A percentile compares a stretch with the other conserved stretches of the same genome.
phyloP scores from a whole-genome alignment of 2,329 filamentous ascomycete genomes.

The Ophiostoma quercus region DNA sequence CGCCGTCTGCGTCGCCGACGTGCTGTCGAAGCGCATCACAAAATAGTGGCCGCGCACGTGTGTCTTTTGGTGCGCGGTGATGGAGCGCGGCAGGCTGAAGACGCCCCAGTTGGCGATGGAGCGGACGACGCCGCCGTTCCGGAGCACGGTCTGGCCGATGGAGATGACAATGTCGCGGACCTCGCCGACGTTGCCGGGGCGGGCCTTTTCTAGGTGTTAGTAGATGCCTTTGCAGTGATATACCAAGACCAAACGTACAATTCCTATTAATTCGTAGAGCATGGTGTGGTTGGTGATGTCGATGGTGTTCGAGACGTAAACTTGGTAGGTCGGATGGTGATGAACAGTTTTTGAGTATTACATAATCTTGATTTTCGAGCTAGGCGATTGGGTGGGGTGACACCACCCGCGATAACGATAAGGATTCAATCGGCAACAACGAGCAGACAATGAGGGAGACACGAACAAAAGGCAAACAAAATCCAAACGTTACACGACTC shows the following conservation, averaged over 20 bases:
- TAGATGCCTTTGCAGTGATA: too few species aligned
- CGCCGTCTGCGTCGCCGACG: slow-evolving; percentile 64
- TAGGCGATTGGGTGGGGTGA: background rate
- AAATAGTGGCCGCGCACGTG: slow-evolving; percentile 93
- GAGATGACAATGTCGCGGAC: slow-evolving; percentile 94
- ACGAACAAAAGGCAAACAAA: background rate
- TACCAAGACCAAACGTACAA: slow-evolving; percentile 53
- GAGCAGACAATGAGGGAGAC: background rate
- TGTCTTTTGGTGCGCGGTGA: slow-evolving; percentile 73
- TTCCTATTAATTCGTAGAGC: slow-evolving; percentile 96
- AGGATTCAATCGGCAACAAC: background rate
- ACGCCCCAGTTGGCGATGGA: slow-evolving; percentile 93
- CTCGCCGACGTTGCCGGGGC: slow-evolving; percentile 81
- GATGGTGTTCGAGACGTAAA: background rate
- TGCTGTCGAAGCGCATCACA: slow-evolving; percentile 90
- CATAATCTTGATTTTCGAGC: background rate
- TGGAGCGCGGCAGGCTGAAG: slow-evolving; percentile 76
- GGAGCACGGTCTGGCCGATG: slow-evolving; percentile 75
- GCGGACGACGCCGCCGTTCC: slow-evolving; percentile 80
- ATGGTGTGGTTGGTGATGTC: slow-evolving; percentile 43
- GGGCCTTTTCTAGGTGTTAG: slow-evolving; percentile 58
- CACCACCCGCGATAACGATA: background rate
- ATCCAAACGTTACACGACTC: background rate
- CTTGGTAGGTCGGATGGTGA: slow-evolving; percentile 5
- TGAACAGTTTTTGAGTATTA: slow-evolving; percentile 11